Evolutionary conservation across 257 asterid genomes (phyloP), one percentile per base, ranked within the genome.

Genomic region (Mitragyna speciosa): DNA sequence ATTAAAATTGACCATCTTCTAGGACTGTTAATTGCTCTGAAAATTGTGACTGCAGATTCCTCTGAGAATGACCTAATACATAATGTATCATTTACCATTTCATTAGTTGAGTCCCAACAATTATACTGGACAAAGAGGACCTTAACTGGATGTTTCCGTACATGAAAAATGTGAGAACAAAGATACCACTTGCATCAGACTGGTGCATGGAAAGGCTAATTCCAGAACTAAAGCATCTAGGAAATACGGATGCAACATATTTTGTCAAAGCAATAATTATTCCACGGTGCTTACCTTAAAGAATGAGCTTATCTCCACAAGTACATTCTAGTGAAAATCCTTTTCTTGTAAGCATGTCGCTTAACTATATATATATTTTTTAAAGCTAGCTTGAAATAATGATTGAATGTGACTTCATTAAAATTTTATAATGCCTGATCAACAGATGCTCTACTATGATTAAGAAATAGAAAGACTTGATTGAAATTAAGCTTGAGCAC

Each of bases 101-200:
- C 33, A 47, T 9, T 73, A 12, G 76, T 51, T 3, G 65, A 73
- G 33, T 19, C 28, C 1, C 45, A 73, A 64, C 6, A 28, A 28
- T 73, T 28, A 73, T 24, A 73, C 12, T 51, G 72, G 22, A 17
- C 5, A 49, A n/a, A 39, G 20, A 30, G 26, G 64, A n/a, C 19
- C 58, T 41, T 28, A 49, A 56, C 17, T 28, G 14, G 16, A 28
- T 28, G 19, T 49, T 73, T 56, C 11, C 26, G 4, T 20, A 19
- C 20, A 56, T 5, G 9, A 22, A 56, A 56, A 5, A 5, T 33
- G 72, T 17, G 20, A 48, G 19, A 48, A 36, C 16, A 39, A 17
- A 22, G 22, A 31, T 36, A 67, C 49, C 52, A 75, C 36, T 28
- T 56, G 78, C 77, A 73, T 73, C 69, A 36, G 52, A 75, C 36